Evolutionary conservation across 768 basidiomycete genomes (phyloP), one percentile per base, ranked within the genome.

Genomic region (Naganishia kalamii): DNA sequence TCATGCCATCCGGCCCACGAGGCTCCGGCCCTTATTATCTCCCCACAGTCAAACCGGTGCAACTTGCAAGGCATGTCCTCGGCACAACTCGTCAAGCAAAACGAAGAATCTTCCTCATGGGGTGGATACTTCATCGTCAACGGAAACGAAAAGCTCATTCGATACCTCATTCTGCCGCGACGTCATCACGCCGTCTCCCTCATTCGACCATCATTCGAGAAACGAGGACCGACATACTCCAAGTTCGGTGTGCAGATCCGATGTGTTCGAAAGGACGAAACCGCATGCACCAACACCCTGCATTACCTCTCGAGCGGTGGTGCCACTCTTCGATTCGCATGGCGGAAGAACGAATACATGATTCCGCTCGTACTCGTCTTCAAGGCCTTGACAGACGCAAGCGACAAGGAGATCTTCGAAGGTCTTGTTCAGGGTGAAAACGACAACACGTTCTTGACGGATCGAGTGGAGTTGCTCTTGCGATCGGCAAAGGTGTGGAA

Each of bases 101-200:
- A 94, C 75, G 96, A 99, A 82, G 96, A 99, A 73, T 87, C 96
- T 0, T 92, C 96, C 80, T 96, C 98, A 78, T 97, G 97, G 74
- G 96, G 96, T 60, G 96, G 94, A 30, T 98, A 99, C 80, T 99
- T 99, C 75, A 85, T 99, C 75, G 86, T 99, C 78, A 99, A 99
- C 77, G 96, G 96, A 68, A 98, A 97, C 79, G 96, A 99, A 80
- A 91, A 92, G 80, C 85, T 99, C 68, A 93, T 99, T 70, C 91
- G 96, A 68, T 97, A 92, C 80, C 70, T 98, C 75, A 92, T 98
- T 73, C 84, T 99, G 41, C 94, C 93, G 13, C 88, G 96, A 29
- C 85, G 96, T 60, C 92, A 98, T 75, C 92, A 98, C 80, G 92
- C 90, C 72, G 90, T 93, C 69, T 87, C 92, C 52, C 86, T 99